Conservation (phyloP, 1,139 yeast genomes). For the Diutina siamensis region DNA sequence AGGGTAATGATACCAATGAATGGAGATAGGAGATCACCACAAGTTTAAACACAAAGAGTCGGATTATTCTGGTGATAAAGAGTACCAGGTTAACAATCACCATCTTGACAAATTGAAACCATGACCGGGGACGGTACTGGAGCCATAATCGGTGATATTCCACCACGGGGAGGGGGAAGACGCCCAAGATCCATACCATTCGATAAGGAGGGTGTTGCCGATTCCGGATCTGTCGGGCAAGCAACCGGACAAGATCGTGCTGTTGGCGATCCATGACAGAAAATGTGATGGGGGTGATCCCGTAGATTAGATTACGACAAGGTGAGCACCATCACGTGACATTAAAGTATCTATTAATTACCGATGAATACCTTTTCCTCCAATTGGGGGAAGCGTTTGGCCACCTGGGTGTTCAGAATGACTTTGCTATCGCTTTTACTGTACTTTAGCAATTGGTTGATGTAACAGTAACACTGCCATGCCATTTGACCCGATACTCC, state of each 20-base stretch:
- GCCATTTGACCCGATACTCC: slow-evolving; percentile 15
- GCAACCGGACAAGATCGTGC: not conserved
- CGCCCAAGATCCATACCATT: slow-evolving; percentile 13
- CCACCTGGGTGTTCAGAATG: not conserved
- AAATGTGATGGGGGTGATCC: too few relatives aligned
- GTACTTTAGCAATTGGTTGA: slow-evolving; percentile 18
- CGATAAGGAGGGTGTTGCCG: not conserved
- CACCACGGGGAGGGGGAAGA: slow-evolving; percentile 20
- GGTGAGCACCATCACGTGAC: not conserved
- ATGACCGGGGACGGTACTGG: slow-evolving; percentile 10
- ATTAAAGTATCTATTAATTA: not conserved
- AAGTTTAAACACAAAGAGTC: slow-evolving; percentile 9
- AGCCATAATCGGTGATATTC: slow-evolving; percentile 18
- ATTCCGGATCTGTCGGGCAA: not conserved
- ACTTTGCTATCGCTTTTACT: slow-evolving; percentile 21
- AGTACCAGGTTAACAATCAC: not conserved
- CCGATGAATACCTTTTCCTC: not conserved
- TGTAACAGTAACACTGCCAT: slow-evolving; percentile 23
- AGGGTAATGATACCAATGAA: slow-evolving; percentile 13
- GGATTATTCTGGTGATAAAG: slow-evolving; percentile 5
- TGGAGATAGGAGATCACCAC: slow-evolving; percentile 14
- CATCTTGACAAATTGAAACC: slow-evolving; percentile 4
- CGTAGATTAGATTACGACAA: too few relatives aligned
- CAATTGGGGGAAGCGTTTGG: not conserved
- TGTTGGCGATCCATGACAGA: not conserved